These are phyloP conservation scores for Vickermania spadyakhi DNA, from an alignment of 208 protist genomes.

Conservation along the genomic window DNA sequence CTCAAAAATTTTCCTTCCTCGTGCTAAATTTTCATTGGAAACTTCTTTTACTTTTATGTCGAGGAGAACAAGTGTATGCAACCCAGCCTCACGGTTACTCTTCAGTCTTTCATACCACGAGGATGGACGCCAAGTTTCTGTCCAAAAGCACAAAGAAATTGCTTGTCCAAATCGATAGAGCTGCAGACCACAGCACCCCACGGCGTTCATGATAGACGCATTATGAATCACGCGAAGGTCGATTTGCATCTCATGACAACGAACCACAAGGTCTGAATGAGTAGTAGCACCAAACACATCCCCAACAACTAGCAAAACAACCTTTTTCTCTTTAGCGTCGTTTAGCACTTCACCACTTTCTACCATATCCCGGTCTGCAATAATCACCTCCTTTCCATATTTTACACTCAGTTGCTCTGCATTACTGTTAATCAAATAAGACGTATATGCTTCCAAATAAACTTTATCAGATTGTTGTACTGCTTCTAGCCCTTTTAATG, in stretches of 20 bases:
- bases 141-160: constrained; percentile 96
- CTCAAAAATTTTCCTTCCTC: constrained; percentile 94
- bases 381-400: constrained; percentile 86
- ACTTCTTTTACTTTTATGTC: constrained; percentile 99
- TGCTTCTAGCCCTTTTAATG: constrained; percentile 93
- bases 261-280: constrained; percentile 96
- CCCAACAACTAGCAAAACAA: constrained; percentile 98
- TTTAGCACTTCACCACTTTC: constrained; percentile 92
- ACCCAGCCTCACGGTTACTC: constrained; percentile 78
- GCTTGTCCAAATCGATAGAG: constrained; percentile 99
- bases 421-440: constrained; percentile 90
- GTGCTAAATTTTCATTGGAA: constrained; percentile 93
- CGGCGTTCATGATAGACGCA: constrained; percentile 99
- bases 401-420: constrained; percentile 65
- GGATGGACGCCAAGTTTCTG: constrained; percentile 95
- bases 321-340: constrained; percentile 68
- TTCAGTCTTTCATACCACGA: constrained; percentile 96
- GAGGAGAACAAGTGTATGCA: constrained; percentile 98
- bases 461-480: constrained; percentile 91
- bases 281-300: constrained; percentile 99
- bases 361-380: constrained; percentile 95
- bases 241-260: constrained; percentile 88
- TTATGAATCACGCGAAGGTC: constrained; percentile 96
- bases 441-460: constrained; percentile 99
- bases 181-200: constrained; percentile 97